A percentile compares a stretch with the other conserved stretches of the same genome.
phyloP scores from a whole-genome alignment of 306 rosid genomes.

The Trifolium pratense region DNA sequence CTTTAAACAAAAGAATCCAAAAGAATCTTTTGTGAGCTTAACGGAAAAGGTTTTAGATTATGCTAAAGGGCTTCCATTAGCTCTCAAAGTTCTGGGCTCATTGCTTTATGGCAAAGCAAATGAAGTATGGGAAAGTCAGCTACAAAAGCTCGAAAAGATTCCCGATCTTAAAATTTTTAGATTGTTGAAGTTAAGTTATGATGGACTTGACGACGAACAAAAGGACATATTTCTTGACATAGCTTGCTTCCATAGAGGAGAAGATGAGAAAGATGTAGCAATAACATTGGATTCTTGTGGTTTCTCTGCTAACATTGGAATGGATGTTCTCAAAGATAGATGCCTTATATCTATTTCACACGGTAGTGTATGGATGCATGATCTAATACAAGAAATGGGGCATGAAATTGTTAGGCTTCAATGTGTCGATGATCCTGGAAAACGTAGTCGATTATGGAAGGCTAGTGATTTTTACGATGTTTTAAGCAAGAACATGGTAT shows the following conservation, averaged over 20 bases:
- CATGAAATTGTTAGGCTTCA: constrained; percentile 36
- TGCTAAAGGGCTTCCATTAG: constrained; percentile 46
- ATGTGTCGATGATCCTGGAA: constrained; percentile 25
- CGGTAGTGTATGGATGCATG: constrained; percentile 42
- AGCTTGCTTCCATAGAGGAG: constrained; percentile 39
- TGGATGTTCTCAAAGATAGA: constrained; percentile 10
- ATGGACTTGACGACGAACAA: constrained; percentile 28
- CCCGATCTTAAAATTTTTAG: neutral
- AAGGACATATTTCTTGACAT: constrained; percentile 41
- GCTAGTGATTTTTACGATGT: constrained; percentile 27
- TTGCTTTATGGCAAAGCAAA: neutral
- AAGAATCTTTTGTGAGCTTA: neutral
- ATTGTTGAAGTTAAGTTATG: constrained; percentile 39
- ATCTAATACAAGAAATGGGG: constrained; percentile 42
- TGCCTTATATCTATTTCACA: constrained; percentile 5
- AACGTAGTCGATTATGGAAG: constrained; percentile 44
- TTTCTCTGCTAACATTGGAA: neutral
- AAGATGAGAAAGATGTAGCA: neutral
- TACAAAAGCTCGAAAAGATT: constrained; percentile 22
- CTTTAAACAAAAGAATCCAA: neutral
- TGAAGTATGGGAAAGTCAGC: constrained; percentile 37
- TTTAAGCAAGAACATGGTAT: constrained; percentile 34
- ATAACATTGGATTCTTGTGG: constrained; percentile 11
- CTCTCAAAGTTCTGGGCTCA: constrained; percentile 47
- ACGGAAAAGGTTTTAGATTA: constrained; percentile 12